Base-by-base conservation (phyloP, 164 flowering plant species). In the Chimonanthus praecox region DNA sequence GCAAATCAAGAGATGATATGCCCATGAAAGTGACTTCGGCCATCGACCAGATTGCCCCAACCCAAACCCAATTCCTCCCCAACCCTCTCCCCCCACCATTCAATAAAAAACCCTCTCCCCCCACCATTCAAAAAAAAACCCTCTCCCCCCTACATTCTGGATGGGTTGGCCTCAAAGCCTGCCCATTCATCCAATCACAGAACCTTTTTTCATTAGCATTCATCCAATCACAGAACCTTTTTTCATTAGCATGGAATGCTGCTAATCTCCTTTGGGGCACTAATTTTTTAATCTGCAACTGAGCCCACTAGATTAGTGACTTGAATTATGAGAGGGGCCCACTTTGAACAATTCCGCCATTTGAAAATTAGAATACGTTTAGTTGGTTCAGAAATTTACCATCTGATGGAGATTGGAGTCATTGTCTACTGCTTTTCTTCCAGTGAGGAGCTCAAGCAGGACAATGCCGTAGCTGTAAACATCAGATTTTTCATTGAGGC, bases 401-500 rank as follows among this genome's bases (percentile, higher is more conserved):
- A 96, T 76, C 49, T 94, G 92, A 72, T 90, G 99, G 48, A 96
- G 97, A 83, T 96, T 96, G 73, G 84, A 89, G 49, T 96, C 99
- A 60, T 96, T 83, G 74, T 96, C 98, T 6, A 96, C 99, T 3
- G 99, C 94, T 82, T 94, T 92, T 82, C 84, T 87, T 77, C 99
- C 94, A 4, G 99, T 96, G 6, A 96, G 86, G 76, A 96, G 77
- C 88, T 95, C 98, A 54, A 95, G 91, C 20, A 95, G 85, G 68
- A 95, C 99, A 71, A 95, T 84, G 13, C 98, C 99, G 77, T 77
- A 96, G 74, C 99, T 94, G 77, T 96, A 96, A 2, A 96, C 97
- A 78, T 96, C 98, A 6, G 99, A 96, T 81, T 96, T 96, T 82
- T 96, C 99, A 15, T 96, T 92, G 47, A 94, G 91, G n/a, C 95